A percentile compares a stretch with the other conserved stretches of the same genome.
These are phyloP conservation scores for Acrocalymma vagum DNA, from an alignment of 2,329 filamentous ascomycete genomes.

Conservation along the genomic window DNA sequence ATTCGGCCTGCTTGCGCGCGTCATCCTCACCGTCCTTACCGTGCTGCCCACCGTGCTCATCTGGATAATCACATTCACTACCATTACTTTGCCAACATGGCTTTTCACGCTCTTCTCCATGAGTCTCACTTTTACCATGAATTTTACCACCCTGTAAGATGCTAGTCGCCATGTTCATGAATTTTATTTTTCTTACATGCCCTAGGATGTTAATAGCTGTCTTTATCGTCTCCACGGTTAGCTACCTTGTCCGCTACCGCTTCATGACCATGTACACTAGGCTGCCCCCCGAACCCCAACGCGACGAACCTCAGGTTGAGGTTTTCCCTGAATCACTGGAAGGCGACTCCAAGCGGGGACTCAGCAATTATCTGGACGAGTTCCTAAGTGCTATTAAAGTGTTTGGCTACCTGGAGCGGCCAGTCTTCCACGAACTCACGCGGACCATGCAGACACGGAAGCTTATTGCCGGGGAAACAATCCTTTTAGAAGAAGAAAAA, in stretches of 20 bases:
- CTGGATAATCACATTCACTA: constrained; percentile 84
- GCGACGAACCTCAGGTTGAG: constrained; percentile 95
- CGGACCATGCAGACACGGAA: constrained; percentile 98
- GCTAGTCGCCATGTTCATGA: constrained; percentile 1
- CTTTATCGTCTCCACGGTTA: constrained; percentile 81
- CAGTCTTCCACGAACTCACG: constrained; percentile 97
- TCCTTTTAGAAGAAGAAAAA: constrained; percentile 96
- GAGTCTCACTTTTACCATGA: constrained; percentile 97
- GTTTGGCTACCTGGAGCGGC: constrained; percentile 94
- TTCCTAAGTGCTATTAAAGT: constrained; percentile 99
- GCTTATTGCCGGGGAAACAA: constrained; percentile 92
- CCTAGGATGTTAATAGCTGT: constrained; percentile 69
- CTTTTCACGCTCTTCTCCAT: constrained; percentile 91
- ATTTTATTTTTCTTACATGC: constrained; percentile 31
- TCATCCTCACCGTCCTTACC: constrained; percentile 59
- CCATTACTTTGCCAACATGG: constrained; percentile 87
- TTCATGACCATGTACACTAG: constrained; percentile 97
- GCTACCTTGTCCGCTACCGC: constrained; percentile 94
- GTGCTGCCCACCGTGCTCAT: constrained; percentile 70
- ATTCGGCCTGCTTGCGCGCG: constrained; percentile 57
- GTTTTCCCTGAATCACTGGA: constrained; percentile 94
- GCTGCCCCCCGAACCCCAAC: constrained; percentile 90
- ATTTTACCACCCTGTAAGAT: constrained; percentile 89
- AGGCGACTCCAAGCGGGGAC: constrained; percentile 84
- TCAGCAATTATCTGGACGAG: constrained; percentile 97